Base-by-base conservation (phyloP, 768 basidiomycete genomes). In the Agaricus blazei region DNA sequence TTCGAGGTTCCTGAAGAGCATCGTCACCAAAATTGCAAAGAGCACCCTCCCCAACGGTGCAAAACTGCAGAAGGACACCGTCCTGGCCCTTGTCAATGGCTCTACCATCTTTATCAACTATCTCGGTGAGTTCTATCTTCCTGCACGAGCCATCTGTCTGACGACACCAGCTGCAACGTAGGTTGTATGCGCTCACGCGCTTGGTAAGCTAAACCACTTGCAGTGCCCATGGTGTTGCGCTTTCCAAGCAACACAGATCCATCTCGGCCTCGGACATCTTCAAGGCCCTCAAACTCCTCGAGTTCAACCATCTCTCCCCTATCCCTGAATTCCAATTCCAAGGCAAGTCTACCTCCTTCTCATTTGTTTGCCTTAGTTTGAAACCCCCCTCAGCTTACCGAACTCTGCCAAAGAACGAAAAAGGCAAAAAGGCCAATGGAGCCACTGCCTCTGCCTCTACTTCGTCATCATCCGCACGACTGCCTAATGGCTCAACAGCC, bases 191-290 rank as follows among this genome's bases (percentile, higher is more conserved):
- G 38, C 26, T 29, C 9, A 41, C 42, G 15, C 1, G 23, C 7
- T 24, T 26, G 44, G 5, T n/a, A 24, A 46, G 9, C 14, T 3
- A 26, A n/a, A 19, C 23, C 24, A 26, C 12, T 14, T 9, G 4
- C 52, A 95, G 93, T 6, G 90, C 94, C 0, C 93, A 95, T 60
- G 93, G 95, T 59, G 85, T 19, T 19, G 19, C 19, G 19, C 19
- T 19, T 19, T 19, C 19, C 19, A 19, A 19, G 19, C 19, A 19
- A 56, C 90, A 90, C 68, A 94, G 93, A 68, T 88, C 88, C 56
- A 88, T 95, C 42, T 88, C 91, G 4, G 91, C 92, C 0, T 85
- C 92, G 0, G 94, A 96, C 64, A 90, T 97, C 0, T 80, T 95
- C 58, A 90, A 88, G 65, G 94, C 90, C 0, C 77, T 94, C 8